Conservation (phyloP, 1,284 basidiomycete species). For the Meira miltonrushii region DNA sequence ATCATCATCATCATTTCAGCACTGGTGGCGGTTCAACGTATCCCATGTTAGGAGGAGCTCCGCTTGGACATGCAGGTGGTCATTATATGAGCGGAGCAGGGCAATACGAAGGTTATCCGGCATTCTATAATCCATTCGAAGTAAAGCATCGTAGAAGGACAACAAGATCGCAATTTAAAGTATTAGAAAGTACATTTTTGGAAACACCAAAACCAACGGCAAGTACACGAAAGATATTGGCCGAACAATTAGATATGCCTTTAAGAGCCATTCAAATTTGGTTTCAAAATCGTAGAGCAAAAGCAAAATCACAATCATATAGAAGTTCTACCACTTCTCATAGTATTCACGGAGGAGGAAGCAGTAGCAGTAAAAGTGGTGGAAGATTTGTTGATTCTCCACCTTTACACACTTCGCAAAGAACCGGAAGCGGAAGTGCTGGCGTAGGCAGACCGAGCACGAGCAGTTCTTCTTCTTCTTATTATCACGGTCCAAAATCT, state of each 20-base stretch:
- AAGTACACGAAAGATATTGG: slow-evolving; percentile 27
- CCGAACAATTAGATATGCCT: slow-evolving; percentile 41
- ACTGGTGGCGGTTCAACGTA: neutral
- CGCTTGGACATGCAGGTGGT: neutral
- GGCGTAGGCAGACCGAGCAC: no score
- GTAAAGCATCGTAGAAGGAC: slow-evolving; percentile 44
- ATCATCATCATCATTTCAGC: neutral
- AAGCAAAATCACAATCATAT: slow-evolving; percentile 26
- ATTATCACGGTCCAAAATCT: no score
- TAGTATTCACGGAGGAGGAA: no score
- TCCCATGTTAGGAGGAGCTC: neutral
- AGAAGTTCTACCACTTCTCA: no score
- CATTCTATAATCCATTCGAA: slow-evolving; percentile 34
- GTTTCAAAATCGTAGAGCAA: slow-evolving; percentile 30
- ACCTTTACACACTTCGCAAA: no score
- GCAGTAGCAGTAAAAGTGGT: no score
- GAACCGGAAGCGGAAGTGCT: no score
- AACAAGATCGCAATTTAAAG: slow-evolving; percentile 40
- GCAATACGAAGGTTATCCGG: slow-evolving; percentile 13
- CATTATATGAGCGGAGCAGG: slow-evolving; percentile 15
- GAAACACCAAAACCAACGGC: slow-evolving; percentile 42
- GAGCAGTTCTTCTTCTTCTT: no score
- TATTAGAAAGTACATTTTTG: slow-evolving; percentile 38
- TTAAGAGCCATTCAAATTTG: slow-evolving; percentile 29
- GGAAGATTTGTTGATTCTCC: no score